Evolutionary conservation across 768 basidiomycete species (phyloP).

Genomic region (Lactarius trivialis): DNA sequence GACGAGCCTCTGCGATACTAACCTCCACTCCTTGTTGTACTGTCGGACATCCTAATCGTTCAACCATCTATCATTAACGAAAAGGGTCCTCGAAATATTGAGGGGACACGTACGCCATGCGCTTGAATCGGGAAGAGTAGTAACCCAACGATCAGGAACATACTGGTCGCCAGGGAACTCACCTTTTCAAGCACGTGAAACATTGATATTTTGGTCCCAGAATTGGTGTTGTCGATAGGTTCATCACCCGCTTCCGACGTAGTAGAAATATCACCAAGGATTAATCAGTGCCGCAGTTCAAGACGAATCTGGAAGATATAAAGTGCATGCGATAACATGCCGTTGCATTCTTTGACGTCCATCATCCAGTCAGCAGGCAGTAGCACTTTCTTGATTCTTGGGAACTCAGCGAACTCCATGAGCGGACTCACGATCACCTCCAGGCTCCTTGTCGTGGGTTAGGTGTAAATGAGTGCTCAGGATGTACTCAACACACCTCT

Average conservation of each 20-base stretch:
- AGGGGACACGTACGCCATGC: not conserved
- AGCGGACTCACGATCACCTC: not conserved
- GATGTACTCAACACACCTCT: not conserved
- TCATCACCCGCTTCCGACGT: not conserved
- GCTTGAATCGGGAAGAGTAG: not conserved
- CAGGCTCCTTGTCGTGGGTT: not conserved
- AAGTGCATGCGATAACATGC: not conserved
- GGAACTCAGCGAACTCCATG: not conserved
- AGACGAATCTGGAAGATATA: not conserved
- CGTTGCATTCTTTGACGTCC: not conserved
- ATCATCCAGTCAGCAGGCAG: not conserved
- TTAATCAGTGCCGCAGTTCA: not conserved
- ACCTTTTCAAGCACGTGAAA: not conserved
- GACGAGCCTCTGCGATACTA: not conserved
- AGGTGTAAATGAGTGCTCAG: no score
- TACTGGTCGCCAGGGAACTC: not conserved
- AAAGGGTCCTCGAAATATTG: not conserved
- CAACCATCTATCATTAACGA: not conserved
- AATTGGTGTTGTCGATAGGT: not conserved
- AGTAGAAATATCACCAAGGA: not conserved
- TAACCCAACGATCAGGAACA: not conserved
- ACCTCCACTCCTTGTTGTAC: not conserved
- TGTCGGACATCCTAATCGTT: not conserved
- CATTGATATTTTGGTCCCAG: no score
- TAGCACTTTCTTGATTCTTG: not conserved